These are phyloP conservation scores for Ophiostoma sp. DNA, from an alignment of 2,329 filamentous ascomycete species.

Conservation along the genomic window DNA sequence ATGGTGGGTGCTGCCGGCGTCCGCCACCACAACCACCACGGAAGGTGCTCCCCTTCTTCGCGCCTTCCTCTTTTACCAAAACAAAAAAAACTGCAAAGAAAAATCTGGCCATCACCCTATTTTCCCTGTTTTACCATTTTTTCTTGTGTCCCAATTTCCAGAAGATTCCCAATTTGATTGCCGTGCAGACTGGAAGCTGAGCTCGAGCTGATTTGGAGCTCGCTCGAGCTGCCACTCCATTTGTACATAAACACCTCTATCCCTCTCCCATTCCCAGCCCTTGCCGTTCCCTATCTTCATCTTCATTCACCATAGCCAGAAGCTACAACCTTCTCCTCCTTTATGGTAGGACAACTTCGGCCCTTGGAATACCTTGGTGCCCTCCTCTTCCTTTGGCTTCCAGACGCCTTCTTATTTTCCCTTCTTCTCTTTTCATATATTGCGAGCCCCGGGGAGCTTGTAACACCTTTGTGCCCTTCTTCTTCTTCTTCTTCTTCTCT, in stretches of 20 bases:
- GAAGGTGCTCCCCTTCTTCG: not conserved
- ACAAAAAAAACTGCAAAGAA: not conserved
- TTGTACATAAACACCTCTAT: not conserved
- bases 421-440: too few species aligned
- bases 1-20: not conserved
- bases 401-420: too few species aligned
- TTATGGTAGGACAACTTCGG: not conserved
- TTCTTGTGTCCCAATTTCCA: not conserved
- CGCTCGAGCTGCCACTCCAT: not conserved
- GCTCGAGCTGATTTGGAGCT: not conserved
- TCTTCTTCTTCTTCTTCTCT: not conserved
- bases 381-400: not conserved
- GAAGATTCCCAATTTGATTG: not conserved
- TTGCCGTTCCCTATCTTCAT: not conserved
- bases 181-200: not conserved
- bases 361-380: not conserved
- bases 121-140: too few species aligned
- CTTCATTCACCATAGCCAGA: not conserved
- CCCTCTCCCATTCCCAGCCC: not conserved
- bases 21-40: not conserved
- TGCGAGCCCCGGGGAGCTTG: too few species aligned
- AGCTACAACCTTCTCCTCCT: not conserved
- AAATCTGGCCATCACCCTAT: not conserved
- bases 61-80: not conserved
- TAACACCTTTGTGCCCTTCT: not conserved